phyloP scores from a whole-genome alignment of 192 early-diverging fungal genomes.

The Cladochytrium replicatum region DNA sequence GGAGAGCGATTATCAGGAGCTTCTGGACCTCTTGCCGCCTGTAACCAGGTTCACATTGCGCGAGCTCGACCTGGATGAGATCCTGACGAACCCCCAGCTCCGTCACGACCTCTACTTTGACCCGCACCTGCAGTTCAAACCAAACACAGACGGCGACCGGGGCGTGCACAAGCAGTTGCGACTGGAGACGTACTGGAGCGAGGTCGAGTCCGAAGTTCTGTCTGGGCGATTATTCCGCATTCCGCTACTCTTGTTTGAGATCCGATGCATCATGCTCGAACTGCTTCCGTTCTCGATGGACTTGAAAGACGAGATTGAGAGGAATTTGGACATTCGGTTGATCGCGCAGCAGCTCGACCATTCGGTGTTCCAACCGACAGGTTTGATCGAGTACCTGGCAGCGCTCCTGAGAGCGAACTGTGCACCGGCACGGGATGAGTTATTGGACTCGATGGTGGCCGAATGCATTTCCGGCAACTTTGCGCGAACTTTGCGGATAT shows the following conservation, averaged over 20 bases:
- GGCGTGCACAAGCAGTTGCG: conserved; percentile 54
- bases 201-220: conserved; percentile 47
- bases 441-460: conserved; percentile 50
- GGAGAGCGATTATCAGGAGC: conserved; percentile 29
- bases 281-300: conserved; percentile 38
- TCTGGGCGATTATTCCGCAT: conserved; percentile 32
- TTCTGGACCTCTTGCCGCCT: conserved; percentile 47
- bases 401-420: conserved; percentile 56
- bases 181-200: conserved; percentile 61
- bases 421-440: conserved; percentile 51
- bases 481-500: conserved; percentile 52
- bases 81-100: conserved; percentile 73
- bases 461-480: conserved; percentile 49
- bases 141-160: conserved; percentile 65
- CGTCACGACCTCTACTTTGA: conserved; percentile 87
- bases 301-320: conserved; percentile 31
- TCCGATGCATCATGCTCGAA: conserved; percentile 61
- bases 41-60: conserved; percentile 79
- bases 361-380: conserved; percentile 49
- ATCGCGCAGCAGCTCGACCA: conserved; percentile 55
- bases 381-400: conserved; percentile 49
- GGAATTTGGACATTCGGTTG: conserved; percentile 34
- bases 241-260: conserved; percentile 61
- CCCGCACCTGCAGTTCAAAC: conserved; percentile 80
- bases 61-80: conserved; percentile 73